Base-by-base conservation (phyloP, 129 eudicot species). In the Dittrichia graveolens region DNA sequence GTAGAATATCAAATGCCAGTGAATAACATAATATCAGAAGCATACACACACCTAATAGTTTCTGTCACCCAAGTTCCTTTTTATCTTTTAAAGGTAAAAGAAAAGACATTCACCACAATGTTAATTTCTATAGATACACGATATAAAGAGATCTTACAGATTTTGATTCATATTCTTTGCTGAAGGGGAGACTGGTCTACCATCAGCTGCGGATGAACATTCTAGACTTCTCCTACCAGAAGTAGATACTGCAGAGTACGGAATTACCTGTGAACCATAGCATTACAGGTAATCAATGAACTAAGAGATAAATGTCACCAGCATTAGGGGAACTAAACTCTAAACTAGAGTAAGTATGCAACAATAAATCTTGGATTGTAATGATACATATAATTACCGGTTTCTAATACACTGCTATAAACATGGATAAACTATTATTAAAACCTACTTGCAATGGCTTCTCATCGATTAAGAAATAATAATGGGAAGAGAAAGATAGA, bases 221-320 rank as follows among this genome's bases (percentile, higher is more conserved):
- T 75, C 83, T 35, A 65, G 77, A 65, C 62, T 75, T 78, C 63
- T 77, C 78, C 75, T 75, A 47, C 75, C 70, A 64, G 77, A 80
- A 35, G 66, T 37, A 5, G 76, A 52, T 60, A 74, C 13, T 60
- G 67, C 65, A 34, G 78, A 52, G 59, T 66, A 79, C 24, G 83
- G 59, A 76, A 73, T 79, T 69, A 79, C 89, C 96, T 90, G 87
- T 67, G 47, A 77, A 83, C 71, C 19, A 35, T 59, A 71, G 57
- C 37, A 24, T 57, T 39, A 31, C 73, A 61, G 3, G 78, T 69
- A 52, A 47, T 64, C 72, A 39, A 67, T 46, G 48, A 74, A 39
- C 39, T 60, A 72, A 59, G 60, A 42, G 38, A 67, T 48, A 50
- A 58, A 60, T 8, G 19, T 47, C 52, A 67, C 39, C 4, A 4